Base-by-base conservation (phyloP, 2,329 filamentous ascomycete species). In the Colletotrichum nymphaeae region DNA sequence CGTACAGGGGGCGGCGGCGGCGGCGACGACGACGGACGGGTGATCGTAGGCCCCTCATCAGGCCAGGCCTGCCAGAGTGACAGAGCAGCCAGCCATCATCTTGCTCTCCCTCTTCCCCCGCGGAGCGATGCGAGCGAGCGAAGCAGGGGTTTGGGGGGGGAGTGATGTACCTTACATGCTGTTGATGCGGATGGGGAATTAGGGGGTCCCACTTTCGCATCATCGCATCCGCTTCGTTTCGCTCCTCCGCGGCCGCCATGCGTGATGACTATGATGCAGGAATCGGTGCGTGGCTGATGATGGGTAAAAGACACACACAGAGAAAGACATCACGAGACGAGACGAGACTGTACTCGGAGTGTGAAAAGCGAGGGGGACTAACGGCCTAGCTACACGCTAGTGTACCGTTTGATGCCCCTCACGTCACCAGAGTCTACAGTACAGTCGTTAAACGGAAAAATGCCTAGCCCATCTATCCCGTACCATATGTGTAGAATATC, bases 311-410 rank as follows among this genome's bases (percentile, higher is more conserved):
- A 62, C 69, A 46, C 22, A 19, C 19, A n/a, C 58, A 72, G 64
- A 68, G 64, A 73, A 57, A 68, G 64, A 73, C 53, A 73, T 67
- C 46, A 58, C 66, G 46, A 64, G 70, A 73, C 70, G 26, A 35
- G 55, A 52, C 65, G 24, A 58, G 62, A 55, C 62, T 14, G 32
- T 24, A 28, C 37, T 53, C 28, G 53, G 30, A 32, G 70, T 53
- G 42, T 52, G 14, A 32, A 52, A 73, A 73, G 66, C 59, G 65
- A 72, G 69, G 8, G 69, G 7, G 16, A 42, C 37, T 42, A 42
- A 32, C 30, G 30, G 30, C 30, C 9, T 9, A 11, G 30, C 30
- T 35, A 35, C 32, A 35, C 32, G 46, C 55, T 22, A 49, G 49
- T 26, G 30, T 28, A 26, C 59, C n/a, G 37, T 42, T 16, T 42